Evolutionary conservation across 352 stramenopile genomes (phyloP).

Genomic region (Phytophthora pseudosyringae): DNA sequence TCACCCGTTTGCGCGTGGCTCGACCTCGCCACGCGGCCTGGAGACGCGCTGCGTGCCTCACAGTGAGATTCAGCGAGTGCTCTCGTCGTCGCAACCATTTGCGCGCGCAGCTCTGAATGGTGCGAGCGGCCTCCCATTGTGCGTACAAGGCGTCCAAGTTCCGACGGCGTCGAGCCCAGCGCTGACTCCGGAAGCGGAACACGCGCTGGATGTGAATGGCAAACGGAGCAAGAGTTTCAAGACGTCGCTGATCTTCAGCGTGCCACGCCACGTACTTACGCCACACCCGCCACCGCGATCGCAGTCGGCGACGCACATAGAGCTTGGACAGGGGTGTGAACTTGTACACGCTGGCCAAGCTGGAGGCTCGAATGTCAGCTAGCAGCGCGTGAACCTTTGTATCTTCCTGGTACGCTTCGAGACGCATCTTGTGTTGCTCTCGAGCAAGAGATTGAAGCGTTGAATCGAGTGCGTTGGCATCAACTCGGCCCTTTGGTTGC

Average conservation of each 20-base stretch:
- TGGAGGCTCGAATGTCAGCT: slow-evolving; percentile 43
- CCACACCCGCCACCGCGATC: slow-evolving; percentile 49
- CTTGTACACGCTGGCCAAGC: slow-evolving; percentile 52
- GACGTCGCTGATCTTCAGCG: slow-evolving; percentile 40
- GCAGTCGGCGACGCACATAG: slow-evolving; percentile 50
- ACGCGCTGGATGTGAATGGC: slow-evolving; percentile 66
- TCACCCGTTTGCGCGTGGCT: slow-evolving; percentile 42
- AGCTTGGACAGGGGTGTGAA: slow-evolving; percentile 70
- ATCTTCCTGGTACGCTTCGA: slow-evolving; percentile 36
- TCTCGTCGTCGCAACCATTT: slow-evolving; percentile 36
- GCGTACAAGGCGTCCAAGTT: slow-evolving; percentile 41
- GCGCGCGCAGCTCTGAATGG: slow-evolving; percentile 43
- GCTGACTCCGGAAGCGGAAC: slow-evolving; percentile 53
- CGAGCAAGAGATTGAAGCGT: slow-evolving; percentile 31
- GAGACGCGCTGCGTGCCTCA: slow-evolving; percentile 39
- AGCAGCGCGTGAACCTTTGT: slow-evolving; percentile 47
- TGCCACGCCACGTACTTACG: slow-evolving; percentile 52
- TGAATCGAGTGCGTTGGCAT: slow-evolving; percentile 24
- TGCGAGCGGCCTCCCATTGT: slow-evolving; percentile 45
- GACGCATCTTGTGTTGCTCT: slow-evolving; percentile 36
- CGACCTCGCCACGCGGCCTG: slow-evolving; percentile 62
- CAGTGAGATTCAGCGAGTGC: slow-evolving; percentile 22
- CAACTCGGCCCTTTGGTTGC: slow-evolving; percentile 26
- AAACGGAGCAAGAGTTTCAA: slow-evolving; percentile 49
- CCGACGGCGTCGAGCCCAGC: slow-evolving; percentile 37